Conservation (phyloP, 2,329 filamentous ascomycete genomes). For the Sordariomycetes sp. region DNA sequence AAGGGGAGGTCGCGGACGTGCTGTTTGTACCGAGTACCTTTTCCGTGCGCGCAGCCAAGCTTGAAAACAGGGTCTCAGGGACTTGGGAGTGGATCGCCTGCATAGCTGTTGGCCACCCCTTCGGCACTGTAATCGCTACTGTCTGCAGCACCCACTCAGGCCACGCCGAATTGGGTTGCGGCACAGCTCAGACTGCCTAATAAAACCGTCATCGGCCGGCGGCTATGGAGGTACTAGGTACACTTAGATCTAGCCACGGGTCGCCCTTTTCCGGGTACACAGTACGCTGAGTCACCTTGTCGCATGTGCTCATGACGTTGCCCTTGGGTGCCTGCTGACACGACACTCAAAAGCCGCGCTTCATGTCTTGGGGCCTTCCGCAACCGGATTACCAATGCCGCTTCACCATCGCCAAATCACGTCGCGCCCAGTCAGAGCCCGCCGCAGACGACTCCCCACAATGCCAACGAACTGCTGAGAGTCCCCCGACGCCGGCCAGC, state of each 20-base stretch:
- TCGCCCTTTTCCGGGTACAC: neutral
- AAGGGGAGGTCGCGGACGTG: neutral
- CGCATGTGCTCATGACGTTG: conserved; percentile 4
- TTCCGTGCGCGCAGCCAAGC: too few species aligned
- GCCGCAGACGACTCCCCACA: neutral
- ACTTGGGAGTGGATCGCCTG: neutral
- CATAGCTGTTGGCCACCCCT: neutral
- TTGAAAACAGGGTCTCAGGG: neutral
- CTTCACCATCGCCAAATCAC: neutral
- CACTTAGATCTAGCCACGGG: neutral
- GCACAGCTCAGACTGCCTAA: neutral
- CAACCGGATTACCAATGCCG: neutral
- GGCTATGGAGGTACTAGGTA: neutral
- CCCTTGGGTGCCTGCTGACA: conserved; percentile 5
- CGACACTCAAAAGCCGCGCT: neutral
- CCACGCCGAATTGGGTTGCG: neutral
- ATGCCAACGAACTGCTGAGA: neutral
- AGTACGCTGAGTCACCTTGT: neutral
- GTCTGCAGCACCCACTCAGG: neutral
- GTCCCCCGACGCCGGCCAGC: neutral
- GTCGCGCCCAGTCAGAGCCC: neutral
- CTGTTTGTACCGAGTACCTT: neutral
- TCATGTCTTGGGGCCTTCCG: neutral
- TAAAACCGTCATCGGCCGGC: neutral
- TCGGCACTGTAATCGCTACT: neutral